Evolutionary conservation across 495 filamentous ascomycete genomes (phyloP).

Genomic region (Clohesyomyces aquaticus): DNA sequence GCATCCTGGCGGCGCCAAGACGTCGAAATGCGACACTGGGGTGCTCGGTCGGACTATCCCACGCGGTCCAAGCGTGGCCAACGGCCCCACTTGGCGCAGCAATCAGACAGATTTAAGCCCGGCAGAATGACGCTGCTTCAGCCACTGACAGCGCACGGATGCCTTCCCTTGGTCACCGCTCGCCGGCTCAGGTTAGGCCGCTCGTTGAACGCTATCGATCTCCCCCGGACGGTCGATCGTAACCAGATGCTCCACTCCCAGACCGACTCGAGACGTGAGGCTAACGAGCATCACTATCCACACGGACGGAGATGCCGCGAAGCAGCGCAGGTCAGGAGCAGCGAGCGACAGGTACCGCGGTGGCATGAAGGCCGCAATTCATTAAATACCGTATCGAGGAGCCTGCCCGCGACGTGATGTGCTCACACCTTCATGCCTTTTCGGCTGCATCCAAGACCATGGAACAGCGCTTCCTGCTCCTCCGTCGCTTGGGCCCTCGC

Average conservation of each 20-base stretch:
- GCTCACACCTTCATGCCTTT: neutral
- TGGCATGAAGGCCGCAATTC: constrained; percentile 1
- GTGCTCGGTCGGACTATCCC: constrained; percentile 1
- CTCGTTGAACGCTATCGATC: constrained; percentile 12
- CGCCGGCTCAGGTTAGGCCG: neutral
- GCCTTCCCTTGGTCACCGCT: constrained; percentile 18
- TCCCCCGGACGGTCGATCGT: constrained; percentile 16
- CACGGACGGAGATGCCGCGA: constrained; percentile 7
- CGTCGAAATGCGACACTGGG: neutral
- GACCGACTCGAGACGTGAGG: constrained; percentile 5
- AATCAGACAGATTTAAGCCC: constrained; percentile 16
- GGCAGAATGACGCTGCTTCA: constrained; percentile 24
- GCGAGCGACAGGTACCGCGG: neutral
- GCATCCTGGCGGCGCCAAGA: neutral
- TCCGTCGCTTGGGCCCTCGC: too few species aligned
- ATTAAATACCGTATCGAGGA: constrained; percentile 1
- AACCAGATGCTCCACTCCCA: constrained; percentile 2
- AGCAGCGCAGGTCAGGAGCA: constrained; percentile 11
- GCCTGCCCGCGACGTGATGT: too few species aligned
- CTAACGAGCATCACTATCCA: neutral
- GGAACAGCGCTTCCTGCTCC: too few species aligned
- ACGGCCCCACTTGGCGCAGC: constrained; percentile 2
- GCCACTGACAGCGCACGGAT: constrained; percentile 21
- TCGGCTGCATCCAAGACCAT: neutral
- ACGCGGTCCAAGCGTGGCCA: neutral